Percentiles rank a stretch among this genome's conserved stretches.
These are phyloP conservation scores for Phytophthora syringae DNA, from an alignment of 352 stramenopile species.

Conservation along the genomic window DNA sequence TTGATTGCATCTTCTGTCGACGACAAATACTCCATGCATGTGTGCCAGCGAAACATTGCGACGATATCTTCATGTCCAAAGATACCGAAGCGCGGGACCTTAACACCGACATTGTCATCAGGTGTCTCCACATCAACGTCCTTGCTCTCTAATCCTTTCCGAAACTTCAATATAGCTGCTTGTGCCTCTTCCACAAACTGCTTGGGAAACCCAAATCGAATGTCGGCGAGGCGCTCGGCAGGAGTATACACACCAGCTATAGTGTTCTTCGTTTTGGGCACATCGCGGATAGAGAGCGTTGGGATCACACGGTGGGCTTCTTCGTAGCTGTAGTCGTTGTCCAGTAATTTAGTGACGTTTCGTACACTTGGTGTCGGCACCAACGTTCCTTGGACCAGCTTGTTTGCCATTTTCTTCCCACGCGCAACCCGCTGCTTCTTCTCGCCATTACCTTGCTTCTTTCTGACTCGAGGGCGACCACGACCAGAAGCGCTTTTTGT, in stretches of 20 bases:
- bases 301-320: neutral
- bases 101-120: neutral
- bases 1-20: neutral
- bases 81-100: constrained; percentile 9
- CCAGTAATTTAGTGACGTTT: neutral
- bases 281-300: neutral
- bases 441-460: neutral
- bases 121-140: neutral
- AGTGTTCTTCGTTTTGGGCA: constrained; percentile 4
- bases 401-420: neutral
- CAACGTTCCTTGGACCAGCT: constrained; percentile 5
- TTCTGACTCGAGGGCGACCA: neutral
- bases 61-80: neutral
- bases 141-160: neutral
- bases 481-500: neutral
- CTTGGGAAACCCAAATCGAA: constrained; percentile 3
- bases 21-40: neutral
- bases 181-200: constrained; percentile 8
- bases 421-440: constrained; percentile 1
- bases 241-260: neutral
- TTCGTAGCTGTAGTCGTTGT: constrained; percentile 9
- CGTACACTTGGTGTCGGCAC: constrained; percentile 2
- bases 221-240: neutral
- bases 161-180: neutral
- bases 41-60: constrained; percentile 4